Base-by-base conservation (phyloP, 768 basidiomycete species). In the Boletus edulis region DNA sequence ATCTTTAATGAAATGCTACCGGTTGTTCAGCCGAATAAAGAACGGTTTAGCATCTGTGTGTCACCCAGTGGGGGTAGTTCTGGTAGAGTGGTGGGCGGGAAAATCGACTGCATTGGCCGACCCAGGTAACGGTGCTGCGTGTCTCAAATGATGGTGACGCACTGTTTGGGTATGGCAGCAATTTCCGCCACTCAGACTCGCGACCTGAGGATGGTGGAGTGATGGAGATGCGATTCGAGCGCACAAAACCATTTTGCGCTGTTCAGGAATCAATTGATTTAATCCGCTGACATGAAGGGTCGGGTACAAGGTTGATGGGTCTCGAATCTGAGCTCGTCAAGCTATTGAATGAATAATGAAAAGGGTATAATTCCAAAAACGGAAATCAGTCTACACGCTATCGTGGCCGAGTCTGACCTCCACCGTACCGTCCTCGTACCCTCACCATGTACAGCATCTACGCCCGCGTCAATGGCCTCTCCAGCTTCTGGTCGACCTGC, bases 401-500 rank as follows among this genome's bases (percentile, higher is more conserved):
- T 46, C 46, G 47, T 52, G 46, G 37, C 37, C 35, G 20, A 12
- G 6, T 35, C 15, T 22, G 8, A 39, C 35, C n/a, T 17, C 38
- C 24, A 24, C 3, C 22, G 22, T 22, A 4, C 3, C 22, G 22
- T 24, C 24, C 24, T 24, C 24, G 24, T 24, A 24, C 24, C 13
- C 37, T 15, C 42, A 45, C 41, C 41, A 92, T 92, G 89, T 88
- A 91, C 59, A 86, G 76, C 62, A 72, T 84, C 47, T 80, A 84
- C 58, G 75, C 89, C 29, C 80, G 91, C 51, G 66, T 89, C 61
- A 93, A 89, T 73, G 89, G 87, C 68, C 67, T 83, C 61, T 87
- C 86, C 24, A 82, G 87, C 6, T 76, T 89, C 53, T 76, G 91
- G 55, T 89, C 89, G 7, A 83, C 87, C 15, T 91, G 87, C 64